Evolutionary conservation across 1,284 basidiomycete species (phyloP).

Genomic region (Moesziomyces aphidis): DNA sequence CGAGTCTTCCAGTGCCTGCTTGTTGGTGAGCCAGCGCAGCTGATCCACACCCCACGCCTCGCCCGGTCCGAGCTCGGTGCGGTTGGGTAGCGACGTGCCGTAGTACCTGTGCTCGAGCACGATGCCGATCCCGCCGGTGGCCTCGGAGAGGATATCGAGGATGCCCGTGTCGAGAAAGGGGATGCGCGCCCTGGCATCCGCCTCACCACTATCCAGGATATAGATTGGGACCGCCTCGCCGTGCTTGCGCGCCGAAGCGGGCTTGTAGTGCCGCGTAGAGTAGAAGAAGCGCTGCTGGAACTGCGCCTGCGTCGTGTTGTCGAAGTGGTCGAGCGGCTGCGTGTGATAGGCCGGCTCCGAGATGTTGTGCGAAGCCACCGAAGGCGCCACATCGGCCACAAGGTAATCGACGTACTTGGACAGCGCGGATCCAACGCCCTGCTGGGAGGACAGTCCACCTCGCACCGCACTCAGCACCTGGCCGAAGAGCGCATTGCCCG

Average conservation of each 20-base stretch:
- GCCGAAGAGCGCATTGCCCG: slow-evolving; percentile 3
- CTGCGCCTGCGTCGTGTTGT: slow-evolving; percentile 66
- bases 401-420: slow-evolving; percentile 26
- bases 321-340: slow-evolving; percentile 83
- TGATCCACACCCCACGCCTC: slow-evolving; percentile 67
- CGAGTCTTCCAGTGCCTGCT: slow-evolving; percentile 89
- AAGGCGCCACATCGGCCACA: not conserved
- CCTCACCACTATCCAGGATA: slow-evolving; percentile 68
- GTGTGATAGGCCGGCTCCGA: slow-evolving; percentile 71
- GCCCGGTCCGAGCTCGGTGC: slow-evolving; percentile 77
- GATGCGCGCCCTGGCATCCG: slow-evolving; percentile 56
- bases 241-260: slow-evolving; percentile 82
- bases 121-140: slow-evolving; percentile 84
- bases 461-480: slow-evolving; percentile 19
- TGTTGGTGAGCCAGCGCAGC: slow-evolving; percentile 84
- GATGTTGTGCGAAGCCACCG: slow-evolving; percentile 31
- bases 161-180: slow-evolving; percentile 74
- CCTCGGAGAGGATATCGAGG: slow-evolving; percentile 82
- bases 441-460: slow-evolving; percentile 17
- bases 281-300: slow-evolving; percentile 81
- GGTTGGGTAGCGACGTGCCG: slow-evolving; percentile 82
- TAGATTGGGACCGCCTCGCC: slow-evolving; percentile 61
- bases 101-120: slow-evolving; percentile 77
- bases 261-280: slow-evolving; percentile 82
- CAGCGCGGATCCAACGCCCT: slow-evolving; percentile 11